Conservation (phyloP, 225 moss, liverwort and hornwort genomes). For the Bryoerythrophyllum caledonicum region DNA sequence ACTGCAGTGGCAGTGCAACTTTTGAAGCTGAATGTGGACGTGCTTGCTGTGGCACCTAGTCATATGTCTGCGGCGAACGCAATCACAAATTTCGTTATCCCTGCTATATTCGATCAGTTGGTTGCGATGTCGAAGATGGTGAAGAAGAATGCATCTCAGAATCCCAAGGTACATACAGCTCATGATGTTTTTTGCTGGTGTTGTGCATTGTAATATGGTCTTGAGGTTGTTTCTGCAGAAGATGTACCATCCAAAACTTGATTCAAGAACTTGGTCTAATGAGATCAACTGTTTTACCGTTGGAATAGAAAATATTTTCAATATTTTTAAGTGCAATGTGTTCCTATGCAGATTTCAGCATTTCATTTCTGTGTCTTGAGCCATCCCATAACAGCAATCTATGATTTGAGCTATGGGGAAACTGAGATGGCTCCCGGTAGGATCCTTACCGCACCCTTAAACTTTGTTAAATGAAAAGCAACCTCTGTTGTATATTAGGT, state of each 20-base stretch:
- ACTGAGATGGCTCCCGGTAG: constrained; percentile 69
- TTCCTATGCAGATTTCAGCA: constrained; percentile 65
- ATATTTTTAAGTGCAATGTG: background rate
- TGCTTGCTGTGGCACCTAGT: constrained; percentile 82
- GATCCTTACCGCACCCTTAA: constrained; percentile 13
- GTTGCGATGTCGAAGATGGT: constrained; percentile 65
- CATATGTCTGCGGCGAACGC: constrained; percentile 57
- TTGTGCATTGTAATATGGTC: constrained; percentile 9
- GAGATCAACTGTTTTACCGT: constrained; percentile 2
- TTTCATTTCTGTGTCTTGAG: constrained; percentile 82
- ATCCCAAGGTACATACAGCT: constrained; percentile 57
- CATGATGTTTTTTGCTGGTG: background rate
- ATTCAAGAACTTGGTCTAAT: background rate
- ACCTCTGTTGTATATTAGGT: background rate
- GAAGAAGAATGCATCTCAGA: constrained; percentile 57
- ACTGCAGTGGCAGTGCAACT: constrained; percentile 64
- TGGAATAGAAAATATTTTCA: background rate
- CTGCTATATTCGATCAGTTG: constrained; percentile 83
- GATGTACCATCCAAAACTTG: constrained; percentile 4
- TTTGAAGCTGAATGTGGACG: constrained; percentile 82
- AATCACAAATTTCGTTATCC: constrained; percentile 58
- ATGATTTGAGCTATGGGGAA: constrained; percentile 91
- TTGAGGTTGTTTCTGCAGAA: constrained; percentile 13
- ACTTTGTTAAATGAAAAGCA: constrained; percentile 3
- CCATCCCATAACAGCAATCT: constrained; percentile 75